A percentile compares a stretch with the other conserved stretches of the same genome.
phyloP scores from a whole-genome alignment of 371 early-diverging fungal genomes.

The Encephalitozoon hellem region DNA sequence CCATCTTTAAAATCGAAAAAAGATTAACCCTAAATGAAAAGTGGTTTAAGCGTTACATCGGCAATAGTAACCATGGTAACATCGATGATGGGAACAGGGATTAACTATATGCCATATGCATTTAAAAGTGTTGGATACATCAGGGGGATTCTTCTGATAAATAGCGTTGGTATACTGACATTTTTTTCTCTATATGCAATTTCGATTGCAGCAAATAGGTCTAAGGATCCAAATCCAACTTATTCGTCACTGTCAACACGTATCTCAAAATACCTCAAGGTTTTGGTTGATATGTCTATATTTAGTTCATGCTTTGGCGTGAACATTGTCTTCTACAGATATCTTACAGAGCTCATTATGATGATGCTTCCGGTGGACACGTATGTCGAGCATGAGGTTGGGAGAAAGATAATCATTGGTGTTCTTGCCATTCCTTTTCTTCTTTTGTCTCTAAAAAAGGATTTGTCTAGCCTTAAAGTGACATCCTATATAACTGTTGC shows the following conservation, averaged over 20 bases:
- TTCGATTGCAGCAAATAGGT: slow-evolving; percentile 33
- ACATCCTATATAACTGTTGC: slow-evolving; percentile 23
- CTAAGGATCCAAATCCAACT: not conserved
- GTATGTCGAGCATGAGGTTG: not conserved
- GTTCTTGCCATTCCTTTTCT: not conserved
- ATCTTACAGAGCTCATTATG: not conserved
- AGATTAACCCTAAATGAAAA: slow-evolving; percentile 5
- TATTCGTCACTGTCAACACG: slow-evolving; percentile 17
- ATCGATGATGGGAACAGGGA: slow-evolving; percentile 58
- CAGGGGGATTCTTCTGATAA: slow-evolving; percentile 27
- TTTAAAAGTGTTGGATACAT: slow-evolving; percentile 53
- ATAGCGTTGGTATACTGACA: slow-evolving; percentile 29
- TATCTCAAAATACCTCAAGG: not conserved
- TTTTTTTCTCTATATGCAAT: slow-evolving; percentile 53
- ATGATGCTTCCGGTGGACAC: not conserved
- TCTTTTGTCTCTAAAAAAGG: slow-evolving; percentile 8
- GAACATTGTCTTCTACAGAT: slow-evolving; percentile 13
- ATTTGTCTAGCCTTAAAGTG: slow-evolving; percentile 8
- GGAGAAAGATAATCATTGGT: not conserved
- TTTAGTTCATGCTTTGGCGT: slow-evolving; percentile 10
- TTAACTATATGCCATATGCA: slow-evolving; percentile 49
- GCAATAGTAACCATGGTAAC: slow-evolving; percentile 49
- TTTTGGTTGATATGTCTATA: slow-evolving; percentile 5
- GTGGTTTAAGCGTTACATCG: slow-evolving; percentile 29
- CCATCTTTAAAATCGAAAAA: not conserved